Conservation (phyloP, 2,329 filamentous ascomycete species). For the Fusarium xylarioides region DNA sequence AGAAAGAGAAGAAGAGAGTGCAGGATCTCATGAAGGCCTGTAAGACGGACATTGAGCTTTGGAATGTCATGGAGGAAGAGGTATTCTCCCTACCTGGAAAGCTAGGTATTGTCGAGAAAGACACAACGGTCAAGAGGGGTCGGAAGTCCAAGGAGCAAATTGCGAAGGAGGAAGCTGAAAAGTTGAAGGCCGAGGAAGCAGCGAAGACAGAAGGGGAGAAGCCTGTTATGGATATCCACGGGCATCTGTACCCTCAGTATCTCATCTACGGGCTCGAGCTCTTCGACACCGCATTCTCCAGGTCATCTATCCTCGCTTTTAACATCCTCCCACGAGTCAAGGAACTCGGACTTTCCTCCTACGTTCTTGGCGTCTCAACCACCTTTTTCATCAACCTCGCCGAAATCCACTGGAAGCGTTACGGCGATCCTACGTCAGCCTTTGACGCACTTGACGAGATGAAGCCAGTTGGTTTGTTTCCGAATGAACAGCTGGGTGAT, state of each 20-base stretch:
- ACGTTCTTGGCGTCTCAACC: constrained; percentile 76
- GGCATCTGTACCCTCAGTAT: constrained; percentile 70
- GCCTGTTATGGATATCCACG: constrained; percentile 64
- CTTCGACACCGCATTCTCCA: constrained; percentile 65
- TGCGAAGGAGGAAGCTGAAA: constrained; percentile 8
- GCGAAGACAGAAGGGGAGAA: constrained; percentile 25
- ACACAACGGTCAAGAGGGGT: neutral
- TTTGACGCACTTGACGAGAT: constrained; percentile 71
- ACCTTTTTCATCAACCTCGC: constrained; percentile 75
- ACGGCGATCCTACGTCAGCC: constrained; percentile 65
- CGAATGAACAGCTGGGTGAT: constrained; percentile 51
- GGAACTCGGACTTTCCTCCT: constrained; percentile 72
- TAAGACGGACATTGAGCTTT: constrained; percentile 70
- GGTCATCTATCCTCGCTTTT: constrained; percentile 67
- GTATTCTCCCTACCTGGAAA: constrained; percentile 69
- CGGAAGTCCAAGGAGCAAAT: constrained; percentile 27
- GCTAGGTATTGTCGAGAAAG: constrained; percentile 59
- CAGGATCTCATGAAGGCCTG: constrained; percentile 63
- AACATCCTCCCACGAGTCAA: constrained; percentile 74
- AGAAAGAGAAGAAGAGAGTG: constrained; percentile 61
- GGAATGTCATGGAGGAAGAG: constrained; percentile 71
- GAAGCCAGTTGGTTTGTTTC: constrained; percentile 68
- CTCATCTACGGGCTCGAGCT: constrained; percentile 66
- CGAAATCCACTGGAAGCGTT: constrained; percentile 67
- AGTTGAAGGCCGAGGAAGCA: neutral